phyloP scores from a whole-genome alignment of 768 basidiomycete genomes.

The Kwoniella europaea region DNA sequence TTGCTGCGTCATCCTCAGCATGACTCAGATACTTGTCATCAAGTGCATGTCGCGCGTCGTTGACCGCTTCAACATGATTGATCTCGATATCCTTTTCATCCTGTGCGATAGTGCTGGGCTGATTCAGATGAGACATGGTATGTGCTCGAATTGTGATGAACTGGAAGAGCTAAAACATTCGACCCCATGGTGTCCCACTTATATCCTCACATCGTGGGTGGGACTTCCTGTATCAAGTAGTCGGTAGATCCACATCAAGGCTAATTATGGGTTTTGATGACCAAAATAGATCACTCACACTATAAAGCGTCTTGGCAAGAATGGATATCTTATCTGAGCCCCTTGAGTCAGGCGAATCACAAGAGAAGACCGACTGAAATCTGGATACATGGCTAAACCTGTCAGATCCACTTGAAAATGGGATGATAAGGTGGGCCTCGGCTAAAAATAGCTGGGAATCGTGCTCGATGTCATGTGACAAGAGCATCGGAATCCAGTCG shows the following conservation, averaged over 20 bases:
- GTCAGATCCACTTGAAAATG: neutral
- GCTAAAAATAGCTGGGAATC: neutral
- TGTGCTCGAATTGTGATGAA: too few relatives aligned
- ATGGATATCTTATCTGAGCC: neutral
- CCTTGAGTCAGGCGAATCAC: too few relatives aligned
- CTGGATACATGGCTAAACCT: neutral
- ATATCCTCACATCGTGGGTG: neutral
- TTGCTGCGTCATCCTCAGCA: constrained; percentile 21
- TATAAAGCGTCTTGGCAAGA: neutral
- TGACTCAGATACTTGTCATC: constrained; percentile 3
- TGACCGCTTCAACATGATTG: constrained; percentile 17
- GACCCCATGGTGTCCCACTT: neutral
- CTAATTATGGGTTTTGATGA: neutral
- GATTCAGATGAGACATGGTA: neutral
- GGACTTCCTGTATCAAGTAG: neutral
- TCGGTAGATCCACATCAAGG: neutral
- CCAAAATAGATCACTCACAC: neutral
- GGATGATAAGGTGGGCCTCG: neutral
- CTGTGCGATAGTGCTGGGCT: neutral
- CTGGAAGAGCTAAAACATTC: neutral
- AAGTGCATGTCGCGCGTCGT: neutral
- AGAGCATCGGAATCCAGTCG: neutral
- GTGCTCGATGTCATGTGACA: neutral
- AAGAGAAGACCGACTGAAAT: too few relatives aligned
- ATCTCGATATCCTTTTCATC: constrained; percentile 25